Conservation (phyloP, 306 rosid genomes). For the Cucurbita moschata region DNA sequence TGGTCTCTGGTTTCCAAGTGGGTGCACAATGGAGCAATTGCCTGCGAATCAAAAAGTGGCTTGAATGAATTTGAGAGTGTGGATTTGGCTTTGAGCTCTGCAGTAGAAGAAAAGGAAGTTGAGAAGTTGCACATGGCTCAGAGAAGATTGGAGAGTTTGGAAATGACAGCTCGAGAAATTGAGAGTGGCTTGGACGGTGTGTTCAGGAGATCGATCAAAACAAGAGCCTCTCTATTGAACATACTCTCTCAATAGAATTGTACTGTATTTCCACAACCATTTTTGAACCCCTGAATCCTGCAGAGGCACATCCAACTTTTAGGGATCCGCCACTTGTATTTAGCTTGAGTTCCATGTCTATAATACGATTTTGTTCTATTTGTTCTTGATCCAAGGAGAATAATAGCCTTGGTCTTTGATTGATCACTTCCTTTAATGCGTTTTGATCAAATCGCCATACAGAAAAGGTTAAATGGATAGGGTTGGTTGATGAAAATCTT, state of each 20-base stretch:
- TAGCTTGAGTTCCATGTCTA: not conserved
- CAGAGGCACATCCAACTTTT: conserved; percentile 4
- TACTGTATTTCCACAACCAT: not conserved
- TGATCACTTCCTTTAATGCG: not conserved
- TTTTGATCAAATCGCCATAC: not conserved
- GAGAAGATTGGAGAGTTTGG: conserved; percentile 26
- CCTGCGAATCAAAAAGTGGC: conserved; percentile 20
- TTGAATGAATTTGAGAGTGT: conserved; percentile 26
- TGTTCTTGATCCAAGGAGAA: not conserved
- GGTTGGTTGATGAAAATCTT: not conserved
- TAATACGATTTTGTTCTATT: not conserved
- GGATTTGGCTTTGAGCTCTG: conserved; percentile 20
- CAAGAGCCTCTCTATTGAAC: conserved; percentile 36
- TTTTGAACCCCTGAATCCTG: not conserved
- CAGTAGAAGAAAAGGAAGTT: conserved; percentile 9
- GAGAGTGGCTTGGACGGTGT: conserved; percentile 28
- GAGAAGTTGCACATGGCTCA: conserved; percentile 13
- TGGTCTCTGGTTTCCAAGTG: conserved; percentile 31
- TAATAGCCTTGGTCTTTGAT: not conserved
- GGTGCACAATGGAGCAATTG: conserved; percentile 19
- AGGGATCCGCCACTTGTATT: not conserved
- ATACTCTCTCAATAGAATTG: conserved; percentile 21
- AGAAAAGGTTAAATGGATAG: not conserved
- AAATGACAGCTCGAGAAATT: conserved; percentile 17
- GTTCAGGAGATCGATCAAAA: conserved; percentile 30